Conservation (phyloP, 495 filamentous ascomycete genomes). For the Xylaria longipes region DNA sequence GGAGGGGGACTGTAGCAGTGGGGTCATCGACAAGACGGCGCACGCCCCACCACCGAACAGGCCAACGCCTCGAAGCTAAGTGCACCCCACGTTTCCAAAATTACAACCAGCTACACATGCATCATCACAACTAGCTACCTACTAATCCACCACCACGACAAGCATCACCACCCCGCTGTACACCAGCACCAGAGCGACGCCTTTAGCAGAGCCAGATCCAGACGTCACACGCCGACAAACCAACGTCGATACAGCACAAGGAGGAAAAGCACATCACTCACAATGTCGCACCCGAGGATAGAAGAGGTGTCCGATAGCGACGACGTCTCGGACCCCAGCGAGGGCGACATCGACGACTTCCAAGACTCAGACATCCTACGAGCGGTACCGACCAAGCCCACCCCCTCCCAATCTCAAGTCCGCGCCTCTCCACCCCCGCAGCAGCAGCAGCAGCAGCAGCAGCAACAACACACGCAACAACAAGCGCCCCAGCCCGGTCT, state of each 20-base stretch:
- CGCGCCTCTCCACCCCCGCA: neutral
- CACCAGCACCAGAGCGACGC: neutral
- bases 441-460: slow-evolving; percentile 36
- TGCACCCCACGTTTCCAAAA: slow-evolving; percentile 15
- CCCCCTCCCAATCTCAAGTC: slow-evolving; percentile 21
- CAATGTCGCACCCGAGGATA: slow-evolving; percentile 84
- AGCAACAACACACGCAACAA: slow-evolving; percentile 48
- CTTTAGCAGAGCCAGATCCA: neutral
- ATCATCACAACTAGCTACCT: neutral
- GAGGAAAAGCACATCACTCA: slow-evolving; percentile 26
- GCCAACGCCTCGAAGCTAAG: neutral
- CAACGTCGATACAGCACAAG: neutral
- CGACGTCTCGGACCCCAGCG: slow-evolving; percentile 77
- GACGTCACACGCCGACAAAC: neutral
- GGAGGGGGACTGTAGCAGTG: neutral
- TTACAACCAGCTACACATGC: neutral
- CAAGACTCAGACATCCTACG: slow-evolving; percentile 55
- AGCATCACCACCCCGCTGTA: neutral
- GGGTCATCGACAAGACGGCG: neutral
- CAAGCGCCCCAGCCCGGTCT: slow-evolving; percentile 38
- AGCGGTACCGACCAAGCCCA: slow-evolving; percentile 30
- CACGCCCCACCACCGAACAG: slow-evolving; percentile 5
- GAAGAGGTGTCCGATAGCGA: slow-evolving; percentile 88
- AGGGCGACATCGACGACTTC: slow-evolving; percentile 68
- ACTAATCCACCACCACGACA: neutral